phyloP scores from a whole-genome alignment of 345 rosid species.

The Aquilaria yunnanensis region DNA sequence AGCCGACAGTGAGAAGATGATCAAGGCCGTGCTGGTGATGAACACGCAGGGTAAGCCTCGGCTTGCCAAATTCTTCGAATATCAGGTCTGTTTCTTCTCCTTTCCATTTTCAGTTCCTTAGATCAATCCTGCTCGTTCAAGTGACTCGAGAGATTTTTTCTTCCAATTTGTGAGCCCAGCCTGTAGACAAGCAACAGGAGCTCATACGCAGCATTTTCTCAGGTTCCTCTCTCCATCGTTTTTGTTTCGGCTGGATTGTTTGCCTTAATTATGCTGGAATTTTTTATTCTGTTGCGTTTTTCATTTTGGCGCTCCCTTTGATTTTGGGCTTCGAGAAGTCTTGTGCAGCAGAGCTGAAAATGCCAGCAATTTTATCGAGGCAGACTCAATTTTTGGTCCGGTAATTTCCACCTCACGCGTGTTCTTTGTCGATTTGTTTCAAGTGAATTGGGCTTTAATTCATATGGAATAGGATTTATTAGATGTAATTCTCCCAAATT shows the following conservation, averaged over 20 bases:
- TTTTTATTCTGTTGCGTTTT: no score
- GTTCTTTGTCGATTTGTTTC: background rate
- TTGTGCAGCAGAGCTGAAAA: constrained; percentile 86
- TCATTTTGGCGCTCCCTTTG: constrained; percentile 2
- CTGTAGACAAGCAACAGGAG: constrained; percentile 85
- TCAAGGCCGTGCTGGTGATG: constrained; percentile 79
- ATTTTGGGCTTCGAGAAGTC: constrained; percentile 30
- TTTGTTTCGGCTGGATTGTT: no score
- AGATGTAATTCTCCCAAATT: background rate
- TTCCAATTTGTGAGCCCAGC: constrained; percentile 23
- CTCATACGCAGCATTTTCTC: constrained; percentile 73
- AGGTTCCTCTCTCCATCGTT: constrained; percentile 34
- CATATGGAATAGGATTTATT: background rate
- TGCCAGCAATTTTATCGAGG: constrained; percentile 80
- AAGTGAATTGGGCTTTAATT: background rate
- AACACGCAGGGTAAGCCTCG: constrained; percentile 96
- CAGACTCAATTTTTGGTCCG: constrained; percentile 77
- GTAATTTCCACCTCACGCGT: constrained; percentile 24
- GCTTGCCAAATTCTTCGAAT: constrained; percentile 78
- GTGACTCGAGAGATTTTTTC: background rate
- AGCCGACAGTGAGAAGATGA: constrained; percentile 31
- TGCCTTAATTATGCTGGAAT: no score
- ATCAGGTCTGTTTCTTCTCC: constrained; percentile 31
- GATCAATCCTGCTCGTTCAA: background rate
- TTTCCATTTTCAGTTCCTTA: background rate